These are phyloP conservation scores for Papiliotrema fonsecae DNA, from an alignment of 1,284 basidiomycete species.

Conservation along the genomic window DNA sequence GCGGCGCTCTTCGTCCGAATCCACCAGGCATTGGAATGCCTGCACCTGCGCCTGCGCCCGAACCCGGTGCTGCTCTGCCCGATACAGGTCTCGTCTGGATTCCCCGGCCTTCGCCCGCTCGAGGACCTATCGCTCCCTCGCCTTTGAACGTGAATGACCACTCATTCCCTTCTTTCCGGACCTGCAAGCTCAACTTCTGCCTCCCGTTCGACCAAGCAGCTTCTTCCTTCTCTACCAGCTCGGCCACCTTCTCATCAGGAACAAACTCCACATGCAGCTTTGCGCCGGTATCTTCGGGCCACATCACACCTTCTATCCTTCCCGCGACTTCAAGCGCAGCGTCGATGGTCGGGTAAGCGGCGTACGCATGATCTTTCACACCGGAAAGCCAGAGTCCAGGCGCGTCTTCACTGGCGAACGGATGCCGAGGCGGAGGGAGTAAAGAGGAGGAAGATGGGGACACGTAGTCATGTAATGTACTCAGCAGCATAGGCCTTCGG, in stretches of 20 bases:
- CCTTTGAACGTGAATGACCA: slow-evolving; percentile 2
- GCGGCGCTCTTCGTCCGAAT: neutral
- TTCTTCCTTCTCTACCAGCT: slow-evolving; percentile 38
- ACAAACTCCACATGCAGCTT: slow-evolving; percentile 42
- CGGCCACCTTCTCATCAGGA: slow-evolving; percentile 23
- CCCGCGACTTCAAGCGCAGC: slow-evolving; percentile 25
- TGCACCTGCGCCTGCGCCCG: slow-evolving; percentile 18
- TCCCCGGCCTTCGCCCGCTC: neutral
- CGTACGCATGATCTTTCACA: slow-evolving; percentile 45
- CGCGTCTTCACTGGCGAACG: slow-evolving; percentile 24
- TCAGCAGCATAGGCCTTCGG: slow-evolving; percentile 37
- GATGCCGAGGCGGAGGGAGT: slow-evolving; percentile 18
- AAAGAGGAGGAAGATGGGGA: neutral
- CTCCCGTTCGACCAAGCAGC: slow-evolving; percentile 42
- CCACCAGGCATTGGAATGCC: neutral
- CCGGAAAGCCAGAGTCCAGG: slow-evolving; percentile 43
- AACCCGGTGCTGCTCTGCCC: slow-evolving; percentile 7
- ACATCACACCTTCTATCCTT: slow-evolving; percentile 20
- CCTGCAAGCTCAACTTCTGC: slow-evolving; percentile 31
- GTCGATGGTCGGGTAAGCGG: slow-evolving; percentile 19
- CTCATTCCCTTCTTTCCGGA: slow-evolving; percentile 7
- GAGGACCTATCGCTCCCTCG: slow-evolving; percentile 7
- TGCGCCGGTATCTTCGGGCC: slow-evolving; percentile 33
- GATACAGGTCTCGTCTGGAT: neutral
- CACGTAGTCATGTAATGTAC: slow-evolving; percentile 25